phyloP scores from a whole-genome alignment of 2,329 filamentous ascomycete genomes.

The Fusarium sp. region DNA sequence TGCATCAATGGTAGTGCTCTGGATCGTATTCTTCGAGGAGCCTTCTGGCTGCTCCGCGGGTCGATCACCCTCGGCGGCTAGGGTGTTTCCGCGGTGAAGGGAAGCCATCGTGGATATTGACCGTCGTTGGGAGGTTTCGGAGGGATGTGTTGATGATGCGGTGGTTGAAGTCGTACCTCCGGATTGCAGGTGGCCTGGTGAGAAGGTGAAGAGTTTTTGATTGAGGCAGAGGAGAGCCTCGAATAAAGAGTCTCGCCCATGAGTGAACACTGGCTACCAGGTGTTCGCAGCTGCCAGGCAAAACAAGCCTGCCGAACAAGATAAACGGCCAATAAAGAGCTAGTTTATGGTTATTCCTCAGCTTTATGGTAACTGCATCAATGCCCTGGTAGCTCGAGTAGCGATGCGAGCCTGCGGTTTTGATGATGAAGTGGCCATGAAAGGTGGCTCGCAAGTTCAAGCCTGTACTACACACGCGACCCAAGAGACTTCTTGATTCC shows the following conservation, averaged over 20 bases:
- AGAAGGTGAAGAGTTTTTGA: neutral
- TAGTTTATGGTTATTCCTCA: neutral
- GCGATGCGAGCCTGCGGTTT: neutral
- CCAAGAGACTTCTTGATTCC: neutral
- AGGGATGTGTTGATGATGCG: neutral
- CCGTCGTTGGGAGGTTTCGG: neutral
- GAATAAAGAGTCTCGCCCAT: neutral
- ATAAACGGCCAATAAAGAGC: neutral
- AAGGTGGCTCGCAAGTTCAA: neutral
- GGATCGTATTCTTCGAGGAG: neutral
- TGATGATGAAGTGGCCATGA: no score
- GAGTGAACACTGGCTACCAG: neutral
- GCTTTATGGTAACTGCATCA: neutral
- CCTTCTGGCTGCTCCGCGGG: neutral
- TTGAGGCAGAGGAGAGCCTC: neutral
- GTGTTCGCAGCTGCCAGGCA: neutral
- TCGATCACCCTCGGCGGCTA: neutral
- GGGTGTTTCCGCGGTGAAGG: neutral
- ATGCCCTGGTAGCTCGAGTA: neutral
- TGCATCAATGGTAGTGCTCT: neutral
- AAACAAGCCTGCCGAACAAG: neutral
- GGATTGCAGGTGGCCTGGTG: neutral
- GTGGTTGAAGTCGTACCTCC: neutral
- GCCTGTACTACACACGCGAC: neutral
- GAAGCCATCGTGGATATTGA: neutral